A percentile compares a stretch with the other conserved stretches of the same genome.
Evolutionary conservation across 129 eudicot genomes (phyloP).

Genomic region (Flaveria brownii): DNA sequence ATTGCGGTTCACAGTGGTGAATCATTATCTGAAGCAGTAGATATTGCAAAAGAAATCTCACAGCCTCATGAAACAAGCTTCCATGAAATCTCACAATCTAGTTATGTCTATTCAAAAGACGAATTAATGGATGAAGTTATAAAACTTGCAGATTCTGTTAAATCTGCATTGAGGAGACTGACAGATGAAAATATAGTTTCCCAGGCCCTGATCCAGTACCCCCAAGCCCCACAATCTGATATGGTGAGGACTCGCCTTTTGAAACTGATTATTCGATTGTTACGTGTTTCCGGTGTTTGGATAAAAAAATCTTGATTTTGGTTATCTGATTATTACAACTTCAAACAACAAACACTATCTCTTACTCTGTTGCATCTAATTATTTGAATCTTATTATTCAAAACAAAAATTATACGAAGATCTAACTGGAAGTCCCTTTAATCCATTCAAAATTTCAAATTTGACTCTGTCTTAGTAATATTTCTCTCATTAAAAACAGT

Average conservation of each 20-base stretch:
- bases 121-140: constrained; percentile 46
- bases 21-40: constrained; percentile 51
- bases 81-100: constrained; percentile 44
- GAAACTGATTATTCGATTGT: neutral
- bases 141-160: constrained; percentile 50
- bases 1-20: constrained; percentile 57
- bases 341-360: neutral
- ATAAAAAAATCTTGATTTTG: neutral
- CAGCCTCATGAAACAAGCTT: constrained; percentile 55
- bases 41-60: constrained; percentile 53
- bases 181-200: constrained; percentile 53
- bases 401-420: neutral
- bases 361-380: neutral
- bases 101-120: constrained; percentile 24
- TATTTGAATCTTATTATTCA: neutral
- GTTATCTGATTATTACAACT: neutral
- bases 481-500: too few relatives aligned
- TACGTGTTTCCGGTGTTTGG: neutral
- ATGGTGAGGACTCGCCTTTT: constrained; percentile 39
- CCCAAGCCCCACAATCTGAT: constrained; percentile 66
- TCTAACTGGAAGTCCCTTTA: neutral
- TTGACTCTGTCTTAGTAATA: neutral
- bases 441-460: neutral
- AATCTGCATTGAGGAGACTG: constrained; percentile 42
- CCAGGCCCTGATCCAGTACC: constrained; percentile 52